Conservation (phyloP, 106 monocot species). For the Dendrobium huoshanense region DNA sequence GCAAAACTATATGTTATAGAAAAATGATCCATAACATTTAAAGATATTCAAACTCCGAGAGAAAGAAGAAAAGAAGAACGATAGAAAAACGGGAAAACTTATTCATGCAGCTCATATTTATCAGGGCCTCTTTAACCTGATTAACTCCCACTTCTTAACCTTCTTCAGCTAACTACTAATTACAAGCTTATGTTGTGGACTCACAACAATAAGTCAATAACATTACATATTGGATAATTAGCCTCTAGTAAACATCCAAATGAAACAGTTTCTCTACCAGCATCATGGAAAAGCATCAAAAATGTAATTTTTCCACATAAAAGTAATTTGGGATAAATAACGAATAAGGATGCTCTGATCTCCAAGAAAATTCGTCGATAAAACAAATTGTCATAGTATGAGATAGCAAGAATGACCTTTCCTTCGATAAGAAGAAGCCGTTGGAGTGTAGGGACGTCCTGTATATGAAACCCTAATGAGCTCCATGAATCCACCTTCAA, state of each 20-base stretch:
- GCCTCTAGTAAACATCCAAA: background rate
- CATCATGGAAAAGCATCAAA: background rate
- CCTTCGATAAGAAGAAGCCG: conserved; percentile 51
- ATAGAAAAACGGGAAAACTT: too few relatives aligned
- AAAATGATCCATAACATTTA: too few relatives aligned
- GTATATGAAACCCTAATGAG: conserved; percentile 65
- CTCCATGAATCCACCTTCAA: conserved; percentile 65
- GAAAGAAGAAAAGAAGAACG: too few relatives aligned
- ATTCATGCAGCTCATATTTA: too few relatives aligned
- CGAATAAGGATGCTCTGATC: background rate
- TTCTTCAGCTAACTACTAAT: too few relatives aligned
- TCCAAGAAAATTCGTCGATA: background rate
- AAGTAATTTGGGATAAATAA: background rate
- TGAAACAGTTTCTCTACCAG: background rate
- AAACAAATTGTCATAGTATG: background rate
- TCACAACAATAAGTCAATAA: background rate
- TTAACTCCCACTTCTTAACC: too few relatives aligned
- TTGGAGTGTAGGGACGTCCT: conserved; percentile 54
- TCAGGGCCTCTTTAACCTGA: too few relatives aligned
- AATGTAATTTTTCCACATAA: background rate
- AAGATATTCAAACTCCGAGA: too few relatives aligned
- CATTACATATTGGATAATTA: background rate
- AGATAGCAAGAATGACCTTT: conserved; percentile 36
- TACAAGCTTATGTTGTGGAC: too few relatives aligned
- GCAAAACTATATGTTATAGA: background rate